These are phyloP conservation scores for Buddleja alternifolia DNA, from an alignment of 257 asterid species.

Conservation along the genomic window DNA sequence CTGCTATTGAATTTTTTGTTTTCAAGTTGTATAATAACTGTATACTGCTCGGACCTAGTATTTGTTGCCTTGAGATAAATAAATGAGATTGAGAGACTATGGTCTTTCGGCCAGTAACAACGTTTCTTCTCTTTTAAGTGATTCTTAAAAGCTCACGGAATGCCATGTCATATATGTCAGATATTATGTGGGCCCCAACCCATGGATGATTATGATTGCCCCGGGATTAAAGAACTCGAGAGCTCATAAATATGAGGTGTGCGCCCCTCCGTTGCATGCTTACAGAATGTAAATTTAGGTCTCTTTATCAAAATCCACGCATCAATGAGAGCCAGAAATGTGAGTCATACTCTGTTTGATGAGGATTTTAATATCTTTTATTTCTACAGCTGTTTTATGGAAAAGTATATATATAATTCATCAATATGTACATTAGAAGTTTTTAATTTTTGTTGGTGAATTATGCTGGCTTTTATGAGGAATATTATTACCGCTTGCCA, in stretches of 20 bases:
- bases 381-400: too few species aligned
- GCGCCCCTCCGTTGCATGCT: not conserved
- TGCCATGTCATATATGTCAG: too few species aligned
- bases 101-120: conserved; percentile 8
- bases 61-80: conserved; percentile 38
- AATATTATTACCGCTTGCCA: not conserved
- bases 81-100: conserved; percentile 27
- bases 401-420: too few species aligned
- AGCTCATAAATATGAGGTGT: too few species aligned
- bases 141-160: too few species aligned
- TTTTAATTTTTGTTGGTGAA: too few species aligned
- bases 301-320: not conserved
- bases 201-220: too few species aligned
- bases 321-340: not conserved
- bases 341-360: not conserved
- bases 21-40: conserved; percentile 31
- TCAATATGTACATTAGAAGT: too few species aligned
- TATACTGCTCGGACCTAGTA: conserved; percentile 27
- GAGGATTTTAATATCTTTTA: not conserved
- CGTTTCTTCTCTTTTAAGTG: not conserved
- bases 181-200: too few species aligned
- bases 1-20: conserved; percentile 13
- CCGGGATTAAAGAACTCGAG: too few species aligned
- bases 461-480: too few species aligned
- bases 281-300: not conserved